Base-by-base conservation (phyloP, 1,284 basidiomycete species). In the Tilletia caries region DNA sequence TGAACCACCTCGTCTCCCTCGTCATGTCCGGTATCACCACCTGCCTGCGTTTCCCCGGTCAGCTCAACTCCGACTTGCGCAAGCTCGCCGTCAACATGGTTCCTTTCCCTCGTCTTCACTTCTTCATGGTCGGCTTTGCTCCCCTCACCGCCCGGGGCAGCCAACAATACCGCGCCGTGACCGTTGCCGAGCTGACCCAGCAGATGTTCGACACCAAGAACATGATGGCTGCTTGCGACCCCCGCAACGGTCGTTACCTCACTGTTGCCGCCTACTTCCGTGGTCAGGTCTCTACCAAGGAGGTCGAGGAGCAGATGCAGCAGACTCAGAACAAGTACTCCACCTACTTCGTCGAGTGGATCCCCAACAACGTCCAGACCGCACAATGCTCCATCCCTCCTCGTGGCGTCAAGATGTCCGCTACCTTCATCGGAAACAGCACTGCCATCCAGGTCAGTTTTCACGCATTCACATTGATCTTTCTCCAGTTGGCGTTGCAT, bases 41-140 rank as follows among this genome's bases (percentile, higher is more conserved):
- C 1, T 92, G 91, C 81, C 86, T 95, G 72, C 91, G 93, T 58
- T 95, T 96, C 88, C 93, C 94, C 41, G 95, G 95, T 67, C 92
- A 95, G 84, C 87, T 95, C 71, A 96, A 96, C 84, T 93, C 93
- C 68, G 94, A 98, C 83, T 86, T 97, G 68, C 89, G 94, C 73
- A 97, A 97, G 85, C 88, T 98, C 52, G 91, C 89, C 65, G 90
- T 95, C 88, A 98, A 97, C 85, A 88, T 97, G 70, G 86, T 95
- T 68, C 93, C 93, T 67, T 95, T 96, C 92, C 93, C 93, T 71
- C 93, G 95, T 90, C 91, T 98, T 58, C 95, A 98, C 86, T 98
- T 98, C 89, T 97, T 98, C 89, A 92, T 96, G 90, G 93, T 93
- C 77, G 95, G 95, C 75, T 97, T 93, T 79, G 95, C 95, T 71